Base-by-base conservation (phyloP, 202 grass and related monocot species). In the Carex sylvatica region DNA sequence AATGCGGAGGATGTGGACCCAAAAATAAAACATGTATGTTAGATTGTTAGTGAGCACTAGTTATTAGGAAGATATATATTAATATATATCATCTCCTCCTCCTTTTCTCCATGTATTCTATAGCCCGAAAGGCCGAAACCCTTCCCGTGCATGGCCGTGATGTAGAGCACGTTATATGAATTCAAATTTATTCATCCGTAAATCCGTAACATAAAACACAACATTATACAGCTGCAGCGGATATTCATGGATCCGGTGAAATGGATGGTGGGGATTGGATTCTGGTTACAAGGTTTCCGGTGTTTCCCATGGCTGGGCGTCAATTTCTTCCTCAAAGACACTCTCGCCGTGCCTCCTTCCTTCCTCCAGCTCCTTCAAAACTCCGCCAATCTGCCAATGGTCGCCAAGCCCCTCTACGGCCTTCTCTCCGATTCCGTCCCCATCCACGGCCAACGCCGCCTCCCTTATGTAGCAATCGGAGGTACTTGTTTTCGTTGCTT, bases 281-380 rank as follows among this genome's bases (percentile, higher is more conserved):
- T 98, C 86, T 94, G 88, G 95, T 89, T 98, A 76, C 95, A 98
- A 84, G 95, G 95, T 11, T 98, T 98, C 87, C 88, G 95, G 14
- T 90, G 93, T 33, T 98, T 98, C 82, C 92, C 92, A 3, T 98
- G 92, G 95, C 82, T 98, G 2, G 95, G 83, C 78, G 79, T 98
- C 84, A 94, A 85, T 79, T 98, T 94, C 90, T 98, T 94, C 85
- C 92, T 98, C 79, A 94, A 94, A 78, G 92, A 98, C 86, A 90
- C 88, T 65, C 91, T 98, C 85, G 90, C 84, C 79, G 90, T 98
- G 81, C 85, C 84, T 36, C 59, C 92, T 11, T 91, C 92, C 10
- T 88, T 87, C 22, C 85, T 98, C 72, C 95, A 98, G 89, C 92
- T 98, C 87, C 95, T 98, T 64, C 95, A 94, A 83, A 91, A 85